Conservation (phyloP, 495 filamentous ascomycete genomes). For the Xylaria castorea region DNA sequence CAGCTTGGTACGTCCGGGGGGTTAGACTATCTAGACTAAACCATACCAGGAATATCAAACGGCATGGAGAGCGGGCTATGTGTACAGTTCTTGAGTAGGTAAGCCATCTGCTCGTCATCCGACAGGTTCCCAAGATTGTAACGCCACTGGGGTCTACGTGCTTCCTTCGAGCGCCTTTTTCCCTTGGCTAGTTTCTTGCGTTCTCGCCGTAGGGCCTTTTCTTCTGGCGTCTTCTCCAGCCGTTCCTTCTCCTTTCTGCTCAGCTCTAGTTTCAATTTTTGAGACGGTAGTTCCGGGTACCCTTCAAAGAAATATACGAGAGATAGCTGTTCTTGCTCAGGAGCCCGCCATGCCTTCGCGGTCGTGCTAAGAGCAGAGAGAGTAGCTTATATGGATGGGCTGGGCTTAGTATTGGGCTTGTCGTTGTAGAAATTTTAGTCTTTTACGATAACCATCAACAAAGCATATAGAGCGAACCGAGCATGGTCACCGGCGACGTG, state of each 20-base stretch:
- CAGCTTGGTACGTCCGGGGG: slow-evolving; percentile 14
- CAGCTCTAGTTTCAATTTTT: background rate
- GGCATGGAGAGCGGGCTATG: background rate
- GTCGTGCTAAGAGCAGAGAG: background rate
- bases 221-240: background rate
- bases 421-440: background rate
- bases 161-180: background rate
- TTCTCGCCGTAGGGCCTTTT: background rate
- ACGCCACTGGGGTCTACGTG: background rate
- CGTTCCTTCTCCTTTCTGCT: background rate
- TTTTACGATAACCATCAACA: background rate
- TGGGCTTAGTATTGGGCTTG: background rate
- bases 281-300: background rate
- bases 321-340: background rate
- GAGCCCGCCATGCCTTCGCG: background rate
- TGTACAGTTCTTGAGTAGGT: background rate
- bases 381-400: background rate
- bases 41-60: background rate
- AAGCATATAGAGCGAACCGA: background rate
- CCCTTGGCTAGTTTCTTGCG: background rate
- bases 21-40: slow-evolving; percentile 3
- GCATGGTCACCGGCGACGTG: background rate
- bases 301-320: background rate
- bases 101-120: background rate
- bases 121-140: background rate